phyloP scores from a whole-genome alignment of 1,139 yeast species.

The Hansenula sp. region DNA sequence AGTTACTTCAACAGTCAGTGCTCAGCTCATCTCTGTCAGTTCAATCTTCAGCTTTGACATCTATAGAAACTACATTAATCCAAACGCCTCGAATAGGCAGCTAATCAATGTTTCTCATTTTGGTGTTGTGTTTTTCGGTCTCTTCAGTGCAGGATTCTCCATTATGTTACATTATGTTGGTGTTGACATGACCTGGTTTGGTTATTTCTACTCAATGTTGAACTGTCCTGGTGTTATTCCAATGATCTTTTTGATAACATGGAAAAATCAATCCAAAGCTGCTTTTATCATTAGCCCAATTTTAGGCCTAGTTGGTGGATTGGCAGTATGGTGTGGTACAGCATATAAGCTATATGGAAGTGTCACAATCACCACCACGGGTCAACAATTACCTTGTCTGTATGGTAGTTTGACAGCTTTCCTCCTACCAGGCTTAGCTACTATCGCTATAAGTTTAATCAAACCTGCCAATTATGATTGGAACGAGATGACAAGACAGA shows the following conservation, averaged over 20 bases:
- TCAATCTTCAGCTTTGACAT: constrained; percentile 45
- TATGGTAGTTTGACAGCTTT: constrained; percentile 31
- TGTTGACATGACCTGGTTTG: constrained; percentile 43
- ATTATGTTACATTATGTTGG: constrained; percentile 48
- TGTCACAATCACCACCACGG: constrained; percentile 24
- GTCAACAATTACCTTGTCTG: constrained; percentile 32
- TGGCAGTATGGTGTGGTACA: constrained; percentile 40
- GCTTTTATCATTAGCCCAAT: constrained; percentile 43
- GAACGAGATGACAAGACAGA: constrained; percentile 25
- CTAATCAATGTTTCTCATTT: constrained; percentile 40
- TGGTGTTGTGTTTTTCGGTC: constrained; percentile 40
- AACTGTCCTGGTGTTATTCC: constrained; percentile 36
- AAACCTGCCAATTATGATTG: constrained; percentile 30
- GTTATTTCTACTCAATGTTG: constrained; percentile 31
- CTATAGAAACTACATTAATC: constrained; percentile 42
- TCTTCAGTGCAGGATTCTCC: constrained; percentile 45
- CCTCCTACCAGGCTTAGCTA: constrained; percentile 29
- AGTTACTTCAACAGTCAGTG: constrained; percentile 50
- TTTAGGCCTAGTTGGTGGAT: constrained; percentile 41
- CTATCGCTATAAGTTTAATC: constrained; percentile 25
- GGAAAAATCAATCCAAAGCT: constrained; percentile 36
- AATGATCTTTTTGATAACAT: constrained; percentile 29
- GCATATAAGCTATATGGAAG: constrained; percentile 17
- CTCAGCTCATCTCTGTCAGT: constrained; percentile 49
- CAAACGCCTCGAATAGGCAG: constrained; percentile 41